Percentiles rank a stretch among this genome's conserved stretches.
phyloP scores from a whole-genome alignment of 1,284 basidiomycete genomes.

The Trichosporon sp. region DNA sequence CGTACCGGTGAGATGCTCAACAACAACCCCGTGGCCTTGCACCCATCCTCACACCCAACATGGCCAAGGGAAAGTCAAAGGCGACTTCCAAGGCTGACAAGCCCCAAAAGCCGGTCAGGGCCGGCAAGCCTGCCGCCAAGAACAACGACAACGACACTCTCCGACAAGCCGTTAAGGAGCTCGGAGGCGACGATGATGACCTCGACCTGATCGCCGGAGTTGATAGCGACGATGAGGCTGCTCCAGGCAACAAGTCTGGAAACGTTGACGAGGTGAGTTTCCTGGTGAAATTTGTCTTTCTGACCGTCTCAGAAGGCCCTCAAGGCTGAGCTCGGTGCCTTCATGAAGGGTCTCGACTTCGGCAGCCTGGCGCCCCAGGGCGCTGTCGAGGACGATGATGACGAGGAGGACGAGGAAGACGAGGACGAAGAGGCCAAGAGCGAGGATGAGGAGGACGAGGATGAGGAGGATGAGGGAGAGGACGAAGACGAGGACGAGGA shows the following conservation, averaged over 20 bases:
- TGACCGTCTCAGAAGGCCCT: constrained; percentile 56
- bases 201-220: constrained; percentile 60
- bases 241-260: constrained; percentile 29
- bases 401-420: constrained; percentile 50
- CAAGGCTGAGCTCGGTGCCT: constrained; percentile 64
- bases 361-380: constrained; percentile 36
- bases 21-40: constrained; percentile 15
- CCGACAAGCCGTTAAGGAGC: constrained; percentile 57
- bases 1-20: constrained; percentile 11
- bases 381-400: constrained; percentile 36
- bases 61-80: constrained; percentile 30
- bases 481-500: constrained; percentile 44
- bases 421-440: constrained; percentile 47
- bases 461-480: constrained; percentile 45
- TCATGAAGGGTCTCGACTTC: constrained; percentile 65
- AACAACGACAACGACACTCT: constrained; percentile 44
- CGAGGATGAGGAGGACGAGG: constrained; percentile 47
- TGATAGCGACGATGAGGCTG: constrained; percentile 53
- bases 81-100: constrained; percentile 11
- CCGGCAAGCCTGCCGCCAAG: not conserved
- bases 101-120: constrained; percentile 8
- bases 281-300: not conserved
- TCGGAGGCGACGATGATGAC: constrained; percentile 63
- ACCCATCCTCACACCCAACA: constrained; percentile 15
- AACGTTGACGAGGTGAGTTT: constrained; percentile 47